A percentile compares a stretch with the other conserved stretches of the same genome.
Conservation (phyloP, 2,329 filamentous ascomycete genomes). For the Apiospora malaysiana region DNA sequence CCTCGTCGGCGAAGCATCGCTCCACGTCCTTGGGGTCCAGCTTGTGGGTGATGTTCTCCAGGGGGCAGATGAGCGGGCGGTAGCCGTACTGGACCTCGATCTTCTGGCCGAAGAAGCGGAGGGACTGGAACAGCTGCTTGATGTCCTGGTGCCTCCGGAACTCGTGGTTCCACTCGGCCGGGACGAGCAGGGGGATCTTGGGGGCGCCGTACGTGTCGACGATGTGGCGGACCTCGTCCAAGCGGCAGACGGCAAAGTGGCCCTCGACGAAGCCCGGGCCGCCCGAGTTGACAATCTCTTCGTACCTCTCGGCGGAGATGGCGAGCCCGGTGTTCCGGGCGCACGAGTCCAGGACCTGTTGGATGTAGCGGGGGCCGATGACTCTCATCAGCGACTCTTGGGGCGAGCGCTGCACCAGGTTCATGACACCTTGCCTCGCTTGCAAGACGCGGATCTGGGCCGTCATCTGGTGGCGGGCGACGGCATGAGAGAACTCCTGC, state of each 20-base stretch:
- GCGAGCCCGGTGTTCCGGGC: slow-evolving; percentile 18
- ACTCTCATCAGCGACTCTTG: background rate
- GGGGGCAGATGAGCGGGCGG: slow-evolving; percentile 10
- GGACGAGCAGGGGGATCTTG: slow-evolving; percentile 17
- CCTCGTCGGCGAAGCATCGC: slow-evolving; percentile 1
- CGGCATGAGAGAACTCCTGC: slow-evolving; percentile 13
- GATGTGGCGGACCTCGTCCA: slow-evolving; percentile 15
- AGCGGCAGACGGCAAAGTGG: slow-evolving; percentile 21
- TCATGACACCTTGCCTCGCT: slow-evolving; percentile 15
- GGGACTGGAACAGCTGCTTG: slow-evolving; percentile 9
- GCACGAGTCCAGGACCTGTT: slow-evolving; percentile 18
- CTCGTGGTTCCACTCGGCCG: slow-evolving; percentile 17
- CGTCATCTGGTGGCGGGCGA: slow-evolving; percentile 21
- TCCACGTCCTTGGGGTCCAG: slow-evolving; percentile 21
- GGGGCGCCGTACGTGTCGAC: background rate
- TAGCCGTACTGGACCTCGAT: slow-evolving; percentile 20
- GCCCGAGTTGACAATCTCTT: background rate
- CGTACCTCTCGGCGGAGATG: slow-evolving; percentile 19
- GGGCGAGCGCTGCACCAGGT: background rate
- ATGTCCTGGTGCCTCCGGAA: slow-evolving; percentile 14
- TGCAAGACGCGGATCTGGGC: slow-evolving; percentile 18
- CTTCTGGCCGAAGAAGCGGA: slow-evolving; percentile 20
- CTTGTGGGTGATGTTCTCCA: slow-evolving; percentile 17
- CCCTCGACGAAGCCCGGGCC: slow-evolving; percentile 22
- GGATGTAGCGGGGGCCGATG: slow-evolving; percentile 8